Conservation (phyloP, 306 rosid genomes). For the Quercus parvula region DNA sequence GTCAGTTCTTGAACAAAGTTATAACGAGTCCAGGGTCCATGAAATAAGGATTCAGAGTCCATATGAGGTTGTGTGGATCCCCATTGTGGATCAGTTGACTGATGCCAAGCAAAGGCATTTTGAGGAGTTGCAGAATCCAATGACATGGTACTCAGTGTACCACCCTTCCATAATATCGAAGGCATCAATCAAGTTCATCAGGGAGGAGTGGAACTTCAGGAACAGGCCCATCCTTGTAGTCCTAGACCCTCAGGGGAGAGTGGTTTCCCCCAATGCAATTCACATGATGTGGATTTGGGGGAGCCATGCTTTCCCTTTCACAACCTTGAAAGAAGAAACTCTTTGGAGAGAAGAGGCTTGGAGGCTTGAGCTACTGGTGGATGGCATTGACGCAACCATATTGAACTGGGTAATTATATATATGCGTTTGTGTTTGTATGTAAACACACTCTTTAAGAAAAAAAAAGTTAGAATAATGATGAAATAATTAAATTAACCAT, state of each 20-base stretch:
- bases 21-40: constrained; percentile 50
- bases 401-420: constrained; percentile 55
- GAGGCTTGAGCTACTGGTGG: constrained; percentile 52
- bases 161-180: constrained; percentile 49
- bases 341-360: constrained; percentile 65
- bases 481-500: too few species aligned
- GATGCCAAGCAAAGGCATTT: constrained; percentile 35
- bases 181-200: constrained; percentile 43
- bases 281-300: constrained; percentile 87
- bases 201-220: constrained; percentile 54
- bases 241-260: constrained; percentile 60
- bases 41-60: constrained; percentile 29
- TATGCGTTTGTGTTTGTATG: neutral
- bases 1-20: constrained; percentile 56
- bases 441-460: too few species aligned
- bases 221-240: constrained; percentile 63
- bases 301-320: constrained; percentile 63
- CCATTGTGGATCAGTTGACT: constrained; percentile 45
- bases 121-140: constrained; percentile 22
- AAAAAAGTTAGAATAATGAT: too few species aligned
- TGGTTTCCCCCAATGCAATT: constrained; percentile 60
- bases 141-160: constrained; percentile 57
- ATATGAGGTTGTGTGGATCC: constrained; percentile 63
- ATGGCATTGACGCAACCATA: constrained; percentile 49
- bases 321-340: constrained; percentile 50